Conservation (phyloP, 1,284 basidiomycete species). For the Psilocybe mexicana region DNA sequence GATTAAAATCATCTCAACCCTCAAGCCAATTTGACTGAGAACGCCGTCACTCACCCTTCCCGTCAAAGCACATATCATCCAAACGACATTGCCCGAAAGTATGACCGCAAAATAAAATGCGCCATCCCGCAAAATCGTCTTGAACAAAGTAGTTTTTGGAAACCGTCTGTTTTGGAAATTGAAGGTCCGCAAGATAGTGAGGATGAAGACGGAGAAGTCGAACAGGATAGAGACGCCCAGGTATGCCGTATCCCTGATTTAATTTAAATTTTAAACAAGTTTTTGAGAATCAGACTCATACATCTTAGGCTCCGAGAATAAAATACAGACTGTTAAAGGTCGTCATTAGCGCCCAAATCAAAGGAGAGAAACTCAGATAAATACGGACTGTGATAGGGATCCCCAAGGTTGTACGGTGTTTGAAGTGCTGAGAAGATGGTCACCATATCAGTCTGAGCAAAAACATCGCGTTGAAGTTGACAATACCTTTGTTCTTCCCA, state of each 20-base stretch:
- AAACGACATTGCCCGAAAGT: conserved; percentile 28
- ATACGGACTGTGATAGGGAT: conserved; percentile 27
- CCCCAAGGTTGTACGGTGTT: conserved; percentile 23
- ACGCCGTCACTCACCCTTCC: conserved; percentile 20
- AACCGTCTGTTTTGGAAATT: conserved; percentile 1
- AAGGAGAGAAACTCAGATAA: background rate
- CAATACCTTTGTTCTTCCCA: conserved; percentile 24
- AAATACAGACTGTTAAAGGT: conserved; percentile 23
- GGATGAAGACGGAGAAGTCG: conserved; percentile 28
- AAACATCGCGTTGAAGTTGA: background rate
- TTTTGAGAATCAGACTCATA: conserved; percentile 3
- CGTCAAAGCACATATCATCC: conserved; percentile 27
- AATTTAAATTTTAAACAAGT: no score
- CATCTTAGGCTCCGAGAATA: conserved; percentile 29
- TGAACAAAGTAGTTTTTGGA: conserved; percentile 11
- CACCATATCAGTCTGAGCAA: background rate
- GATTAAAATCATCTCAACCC: no score
- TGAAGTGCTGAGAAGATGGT: conserved; percentile 21
- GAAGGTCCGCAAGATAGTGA: conserved; percentile 25
- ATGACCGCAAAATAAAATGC: conserved; percentile 29
- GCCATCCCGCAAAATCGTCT: conserved; percentile 28
- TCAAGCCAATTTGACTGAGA: background rate
- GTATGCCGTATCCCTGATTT: conserved; percentile 28
- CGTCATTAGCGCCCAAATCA: background rate
- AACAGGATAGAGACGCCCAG: conserved; percentile 29